These are phyloP conservation scores for Solioccasus polychromus DNA, from an alignment of 768 basidiomycete genomes.

Conservation along the genomic window DNA sequence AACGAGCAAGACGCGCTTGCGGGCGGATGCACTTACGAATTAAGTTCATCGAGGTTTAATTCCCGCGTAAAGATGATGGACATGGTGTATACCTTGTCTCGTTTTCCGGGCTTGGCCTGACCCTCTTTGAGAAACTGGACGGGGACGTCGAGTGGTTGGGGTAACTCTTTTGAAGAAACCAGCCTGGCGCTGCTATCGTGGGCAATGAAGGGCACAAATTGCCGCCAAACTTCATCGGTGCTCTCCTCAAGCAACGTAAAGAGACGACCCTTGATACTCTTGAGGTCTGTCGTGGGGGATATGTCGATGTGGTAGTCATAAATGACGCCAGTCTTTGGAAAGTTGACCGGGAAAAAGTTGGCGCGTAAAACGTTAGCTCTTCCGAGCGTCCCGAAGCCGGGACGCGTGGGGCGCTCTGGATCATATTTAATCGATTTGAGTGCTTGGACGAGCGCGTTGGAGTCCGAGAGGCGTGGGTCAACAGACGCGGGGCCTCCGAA, in stretches of 20 bases:
- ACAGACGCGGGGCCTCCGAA: conserved; percentile 32
- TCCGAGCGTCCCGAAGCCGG: conserved; percentile 45
- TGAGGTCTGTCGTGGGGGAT: conserved; percentile 33
- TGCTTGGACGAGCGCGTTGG: conserved; percentile 26
- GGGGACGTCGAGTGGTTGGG: conserved; percentile 33
- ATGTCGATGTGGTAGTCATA: conserved; percentile 46
- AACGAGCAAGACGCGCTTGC: neutral
- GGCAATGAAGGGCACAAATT: conserved; percentile 31
- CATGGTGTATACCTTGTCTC: conserved; percentile 37
- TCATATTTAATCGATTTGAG: conserved; percentile 31
- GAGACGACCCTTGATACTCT: conserved; percentile 39
- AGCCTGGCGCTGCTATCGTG: conserved; percentile 45
- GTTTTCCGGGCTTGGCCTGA: conserved; percentile 29
- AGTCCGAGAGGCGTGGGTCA: conserved; percentile 31
- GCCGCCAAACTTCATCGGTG: conserved; percentile 34
- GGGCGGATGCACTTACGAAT: conserved; percentile 29
- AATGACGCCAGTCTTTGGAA: conserved; percentile 36
- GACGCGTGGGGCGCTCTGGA: conserved; percentile 42
- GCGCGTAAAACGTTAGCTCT: conserved; percentile 40
- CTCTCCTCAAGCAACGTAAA: conserved; percentile 43
- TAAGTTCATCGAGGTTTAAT: conserved; percentile 29
- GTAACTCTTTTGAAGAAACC: conserved; percentile 39
- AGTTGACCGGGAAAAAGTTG: conserved; percentile 48
- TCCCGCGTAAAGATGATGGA: conserved; percentile 32
- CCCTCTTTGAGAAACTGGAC: conserved; percentile 42